Evolutionary conservation across 1,284 basidiomycete species (phyloP).

Genomic region (Puccinia coronata): DNA sequence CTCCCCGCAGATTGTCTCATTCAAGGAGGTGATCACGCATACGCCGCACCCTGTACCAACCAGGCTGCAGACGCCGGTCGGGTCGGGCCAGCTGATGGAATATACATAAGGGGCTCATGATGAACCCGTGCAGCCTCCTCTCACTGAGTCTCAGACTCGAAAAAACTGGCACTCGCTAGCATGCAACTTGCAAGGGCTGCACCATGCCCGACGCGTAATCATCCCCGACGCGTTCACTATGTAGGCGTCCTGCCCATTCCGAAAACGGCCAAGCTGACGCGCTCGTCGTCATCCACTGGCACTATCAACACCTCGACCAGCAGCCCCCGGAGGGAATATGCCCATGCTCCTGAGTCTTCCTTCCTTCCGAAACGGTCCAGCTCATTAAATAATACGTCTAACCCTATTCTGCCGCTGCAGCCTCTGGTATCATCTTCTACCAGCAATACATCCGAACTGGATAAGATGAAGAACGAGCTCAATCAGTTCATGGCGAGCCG

Average conservation of each 20-base stretch:
- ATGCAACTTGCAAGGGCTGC: constrained; percentile 61
- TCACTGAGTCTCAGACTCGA: constrained; percentile 65
- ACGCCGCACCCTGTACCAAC: constrained; percentile 63
- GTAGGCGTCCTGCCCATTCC: constrained; percentile 65
- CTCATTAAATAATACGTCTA: too few species aligned
- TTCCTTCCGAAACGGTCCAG: too few species aligned
- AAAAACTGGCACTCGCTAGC: constrained; percentile 80
- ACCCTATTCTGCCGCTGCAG: too few species aligned
- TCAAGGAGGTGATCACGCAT: constrained; percentile 80
- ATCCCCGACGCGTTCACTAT: constrained; percentile 77
- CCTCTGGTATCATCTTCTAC: too few species aligned
- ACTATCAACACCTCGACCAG: too few species aligned
- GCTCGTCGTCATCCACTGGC: too few species aligned
- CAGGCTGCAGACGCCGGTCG: too few species aligned
- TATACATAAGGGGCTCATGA: not conserved
- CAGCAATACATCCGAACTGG: constrained; percentile 67
- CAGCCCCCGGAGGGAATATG: too few species aligned
- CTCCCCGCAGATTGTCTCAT: constrained; percentile 62
- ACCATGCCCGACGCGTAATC: constrained; percentile 83
- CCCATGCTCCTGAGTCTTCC: too few species aligned
- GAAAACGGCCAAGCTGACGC: too few species aligned
- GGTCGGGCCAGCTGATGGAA: too few species aligned
- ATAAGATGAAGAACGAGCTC: constrained; percentile 74
- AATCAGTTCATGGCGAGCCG: constrained; percentile 81
- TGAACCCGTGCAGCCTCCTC: constrained; percentile 59